Evolutionary conservation across 371 early-diverging fungal genomes (phyloP).

Genomic region (Mucor racemosus): DNA sequence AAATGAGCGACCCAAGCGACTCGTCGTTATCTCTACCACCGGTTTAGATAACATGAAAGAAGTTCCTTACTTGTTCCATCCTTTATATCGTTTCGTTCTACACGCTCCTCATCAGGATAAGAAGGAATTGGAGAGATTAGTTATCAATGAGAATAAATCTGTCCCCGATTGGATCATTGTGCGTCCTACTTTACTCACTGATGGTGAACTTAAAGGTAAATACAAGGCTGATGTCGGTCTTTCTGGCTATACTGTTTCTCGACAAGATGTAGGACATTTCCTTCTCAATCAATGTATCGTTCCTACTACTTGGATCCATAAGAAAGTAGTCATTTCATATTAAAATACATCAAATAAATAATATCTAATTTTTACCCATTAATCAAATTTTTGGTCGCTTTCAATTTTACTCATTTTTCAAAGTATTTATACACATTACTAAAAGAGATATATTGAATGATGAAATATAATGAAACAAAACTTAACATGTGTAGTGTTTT

Average conservation of each 20-base stretch:
- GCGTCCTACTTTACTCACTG: slow-evolving; percentile 43
- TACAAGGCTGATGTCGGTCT: slow-evolving; percentile 32
- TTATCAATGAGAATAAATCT: slow-evolving; percentile 4
- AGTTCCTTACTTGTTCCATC: slow-evolving; percentile 42
- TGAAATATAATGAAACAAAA: too few species aligned
- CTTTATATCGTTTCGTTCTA: slow-evolving; percentile 34
- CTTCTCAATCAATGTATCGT: slow-evolving; percentile 43
- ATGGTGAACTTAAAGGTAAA: slow-evolving; percentile 28
- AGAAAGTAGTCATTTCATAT: slow-evolving; percentile 40
- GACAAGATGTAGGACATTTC: slow-evolving; percentile 49
- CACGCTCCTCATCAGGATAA: slow-evolving; percentile 47
- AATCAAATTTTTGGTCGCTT: too few species aligned
- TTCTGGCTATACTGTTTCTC: slow-evolving; percentile 43
- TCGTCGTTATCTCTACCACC: slow-evolving; percentile 48
- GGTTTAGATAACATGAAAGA: slow-evolving; percentile 39
- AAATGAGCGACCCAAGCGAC: slow-evolving; percentile 31
- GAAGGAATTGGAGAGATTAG: slow-evolving; percentile 31
- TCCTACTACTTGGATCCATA: slow-evolving; percentile 31
- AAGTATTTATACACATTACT: too few species aligned
- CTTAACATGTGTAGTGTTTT: too few species aligned
- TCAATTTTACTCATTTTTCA: too few species aligned
- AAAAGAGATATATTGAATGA: too few species aligned
- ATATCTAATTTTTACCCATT: neutral
- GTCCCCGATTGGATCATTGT: slow-evolving; percentile 40
- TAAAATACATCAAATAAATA: slow-evolving; percentile 13